phyloP scores from a whole-genome alignment of 176 grass and related monocot species.

The Juncus inflexus region DNA sequence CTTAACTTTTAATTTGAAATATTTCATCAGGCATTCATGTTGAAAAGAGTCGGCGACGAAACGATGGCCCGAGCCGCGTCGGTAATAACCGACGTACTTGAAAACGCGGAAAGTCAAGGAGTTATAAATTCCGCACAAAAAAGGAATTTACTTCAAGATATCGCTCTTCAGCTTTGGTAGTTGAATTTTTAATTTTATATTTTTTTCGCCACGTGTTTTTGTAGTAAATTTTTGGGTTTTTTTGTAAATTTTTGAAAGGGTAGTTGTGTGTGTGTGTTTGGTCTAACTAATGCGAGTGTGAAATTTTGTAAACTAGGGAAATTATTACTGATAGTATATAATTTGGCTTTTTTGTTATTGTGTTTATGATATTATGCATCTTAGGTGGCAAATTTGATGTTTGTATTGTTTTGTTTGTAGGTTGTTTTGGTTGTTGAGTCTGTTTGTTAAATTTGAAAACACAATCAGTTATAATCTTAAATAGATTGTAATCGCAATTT shows the following conservation, averaged over 20 bases:
- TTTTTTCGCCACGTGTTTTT: not conserved
- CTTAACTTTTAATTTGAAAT: slow-evolving; percentile 2
- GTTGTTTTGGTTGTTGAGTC: too few relatives aligned
- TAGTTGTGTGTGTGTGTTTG: not conserved
- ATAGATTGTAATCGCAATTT: too few relatives aligned
- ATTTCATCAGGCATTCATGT: slow-evolving; percentile 71
- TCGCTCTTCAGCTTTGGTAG: slow-evolving; percentile 74
- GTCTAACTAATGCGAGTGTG: too few relatives aligned
- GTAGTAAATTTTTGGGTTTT: not conserved
- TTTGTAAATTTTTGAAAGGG: slow-evolving; percentile 16
- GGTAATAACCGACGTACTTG: slow-evolving; percentile 68
- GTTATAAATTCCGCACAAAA: slow-evolving; percentile 62
- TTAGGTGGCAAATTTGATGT: too few relatives aligned
- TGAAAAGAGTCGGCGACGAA: slow-evolving; percentile 75
- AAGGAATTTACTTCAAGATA: slow-evolving; percentile 68
- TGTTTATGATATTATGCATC: too few relatives aligned
- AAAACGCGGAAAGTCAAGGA: slow-evolving; percentile 62
- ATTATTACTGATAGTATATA: too few relatives aligned
- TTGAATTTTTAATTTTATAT: not conserved
- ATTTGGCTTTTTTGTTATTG: too few relatives aligned
- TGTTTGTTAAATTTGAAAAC: too few relatives aligned
- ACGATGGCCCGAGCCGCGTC: slow-evolving; percentile 58
- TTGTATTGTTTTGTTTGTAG: too few relatives aligned
- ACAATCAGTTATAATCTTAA: too few relatives aligned
- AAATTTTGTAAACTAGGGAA: too few relatives aligned